Conservation (phyloP, 2,329 filamentous ascomycete genomes). For the Verticillium alfalfae region DNA sequence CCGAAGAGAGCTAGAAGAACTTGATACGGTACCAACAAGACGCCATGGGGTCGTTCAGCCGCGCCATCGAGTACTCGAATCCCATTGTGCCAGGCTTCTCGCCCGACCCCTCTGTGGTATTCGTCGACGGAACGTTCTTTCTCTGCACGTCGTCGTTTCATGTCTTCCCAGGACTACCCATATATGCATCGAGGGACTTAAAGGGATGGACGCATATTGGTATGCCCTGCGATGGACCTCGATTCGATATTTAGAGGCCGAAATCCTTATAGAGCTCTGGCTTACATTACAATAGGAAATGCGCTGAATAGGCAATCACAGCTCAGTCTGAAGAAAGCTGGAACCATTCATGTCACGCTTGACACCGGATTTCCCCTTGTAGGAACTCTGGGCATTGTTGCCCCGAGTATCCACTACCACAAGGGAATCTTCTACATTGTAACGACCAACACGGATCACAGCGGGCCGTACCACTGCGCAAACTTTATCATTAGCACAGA, state of each 20-base stretch:
- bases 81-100: slow-evolving; percentile 25
- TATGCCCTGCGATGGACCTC: neutral
- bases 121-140: slow-evolving; percentile 21
- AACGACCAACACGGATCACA: slow-evolving; percentile 14
- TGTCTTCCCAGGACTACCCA: slow-evolving; percentile 48
- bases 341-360: neutral
- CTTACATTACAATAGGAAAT: neutral
- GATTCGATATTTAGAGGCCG: too few species aligned
- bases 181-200: slow-evolving; percentile 26
- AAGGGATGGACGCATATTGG: slow-evolving; percentile 22
- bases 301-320: slow-evolving; percentile 4
- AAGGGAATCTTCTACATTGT: slow-evolving; percentile 18
- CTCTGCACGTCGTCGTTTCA: slow-evolving; percentile 53
- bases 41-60: neutral
- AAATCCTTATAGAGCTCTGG: too few species aligned
- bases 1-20: too few species aligned
- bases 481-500: slow-evolving; percentile 16
- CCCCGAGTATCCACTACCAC: slow-evolving; percentile 7
- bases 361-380: slow-evolving; percentile 1
- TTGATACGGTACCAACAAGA: too few species aligned
- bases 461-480: neutral
- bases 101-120: slow-evolving; percentile 22
- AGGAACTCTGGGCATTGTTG: neutral
- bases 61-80: slow-evolving; percentile 8
- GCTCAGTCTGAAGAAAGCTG: neutral